These are phyloP conservation scores for Micromonas commoda DNA, from an alignment of 139 green algal genomes.

Conservation along the genomic window DNA sequence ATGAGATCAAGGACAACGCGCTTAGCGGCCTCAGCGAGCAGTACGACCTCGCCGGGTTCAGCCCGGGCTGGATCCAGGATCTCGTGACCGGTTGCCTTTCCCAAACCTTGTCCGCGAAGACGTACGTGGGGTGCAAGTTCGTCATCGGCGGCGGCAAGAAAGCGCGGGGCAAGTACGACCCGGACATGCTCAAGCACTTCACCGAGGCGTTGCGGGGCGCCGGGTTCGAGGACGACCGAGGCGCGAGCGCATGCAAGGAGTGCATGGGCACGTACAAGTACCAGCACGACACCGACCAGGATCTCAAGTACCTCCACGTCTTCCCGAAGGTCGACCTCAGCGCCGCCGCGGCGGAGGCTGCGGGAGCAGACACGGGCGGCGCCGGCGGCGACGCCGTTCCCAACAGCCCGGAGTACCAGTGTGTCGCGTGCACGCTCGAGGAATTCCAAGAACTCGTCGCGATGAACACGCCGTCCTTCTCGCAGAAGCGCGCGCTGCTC, in stretches of 20 bases:
- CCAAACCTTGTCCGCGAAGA: not conserved
- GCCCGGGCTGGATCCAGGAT: not conserved
- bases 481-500: conserved; percentile 23
- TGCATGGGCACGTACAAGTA: conserved; percentile 34
- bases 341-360: not conserved
- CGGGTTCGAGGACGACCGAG: conserved; percentile 39
- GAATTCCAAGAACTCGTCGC: conserved; percentile 10
- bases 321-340: conserved; percentile 29
- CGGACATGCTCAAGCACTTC: conserved; percentile 20
- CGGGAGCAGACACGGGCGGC: not conserved
- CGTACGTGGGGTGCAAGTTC: conserved; percentile 23
- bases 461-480: conserved; percentile 23
- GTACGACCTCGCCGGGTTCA: conserved; percentile 22
- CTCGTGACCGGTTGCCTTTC: not conserved
- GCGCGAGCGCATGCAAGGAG: conserved; percentile 14
- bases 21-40: not conserved
- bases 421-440: not conserved
- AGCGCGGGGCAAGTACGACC: conserved; percentile 34
- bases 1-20: conserved; percentile 1
- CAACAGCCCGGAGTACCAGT: not conserved
- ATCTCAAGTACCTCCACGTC: conserved; percentile 43
- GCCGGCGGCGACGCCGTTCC: not conserved
- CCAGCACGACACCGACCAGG: conserved; percentile 45
- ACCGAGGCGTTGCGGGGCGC: not conserved
- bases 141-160: conserved; percentile 43